Conservation (phyloP, 1,139 yeast species). For the Insectozyma bohioensis region DNA sequence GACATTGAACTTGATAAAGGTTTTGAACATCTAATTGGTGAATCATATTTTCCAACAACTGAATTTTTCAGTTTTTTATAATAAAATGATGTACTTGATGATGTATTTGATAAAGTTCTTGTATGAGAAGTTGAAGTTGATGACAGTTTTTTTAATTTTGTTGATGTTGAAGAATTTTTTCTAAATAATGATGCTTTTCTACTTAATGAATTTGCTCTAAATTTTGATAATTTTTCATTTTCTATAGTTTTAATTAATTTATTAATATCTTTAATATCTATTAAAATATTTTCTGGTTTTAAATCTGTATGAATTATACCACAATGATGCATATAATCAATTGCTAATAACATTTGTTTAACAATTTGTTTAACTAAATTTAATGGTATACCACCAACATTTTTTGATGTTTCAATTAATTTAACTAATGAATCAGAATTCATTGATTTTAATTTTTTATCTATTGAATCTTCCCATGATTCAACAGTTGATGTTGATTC, state of each 20-base stretch:
- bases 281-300: constrained; percentile 44
- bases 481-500: constrained; percentile 11
- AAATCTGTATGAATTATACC: constrained; percentile 47
- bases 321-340: constrained; percentile 43
- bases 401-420: constrained; percentile 16
- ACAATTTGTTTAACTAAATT: constrained; percentile 37
- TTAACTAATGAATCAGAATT: constrained; percentile 17
- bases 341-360: constrained; percentile 37
- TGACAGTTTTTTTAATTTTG: constrained; percentile 4
- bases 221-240: constrained; percentile 25
- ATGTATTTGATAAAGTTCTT: constrained; percentile 13
- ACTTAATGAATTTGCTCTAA: constrained; percentile 12
- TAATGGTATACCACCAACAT: constrained; percentile 36
- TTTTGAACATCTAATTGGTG: constrained; percentile 32
- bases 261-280: constrained; percentile 40
- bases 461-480: constrained; percentile 11
- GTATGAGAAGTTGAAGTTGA: constrained; percentile 5
- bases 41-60: constrained; percentile 17
- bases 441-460: constrained; percentile 13
- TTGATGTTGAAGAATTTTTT: constrained; percentile 4
- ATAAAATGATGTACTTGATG: constrained; percentile 10
- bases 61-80: constrained; percentile 28
- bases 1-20: constrained; percentile 25
- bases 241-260: constrained; percentile 35
- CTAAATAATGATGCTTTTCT: constrained; percentile 8